Evolutionary conservation across 371 early-diverging fungal species (phyloP).

Genomic region (Mycotypha africana): DNA sequence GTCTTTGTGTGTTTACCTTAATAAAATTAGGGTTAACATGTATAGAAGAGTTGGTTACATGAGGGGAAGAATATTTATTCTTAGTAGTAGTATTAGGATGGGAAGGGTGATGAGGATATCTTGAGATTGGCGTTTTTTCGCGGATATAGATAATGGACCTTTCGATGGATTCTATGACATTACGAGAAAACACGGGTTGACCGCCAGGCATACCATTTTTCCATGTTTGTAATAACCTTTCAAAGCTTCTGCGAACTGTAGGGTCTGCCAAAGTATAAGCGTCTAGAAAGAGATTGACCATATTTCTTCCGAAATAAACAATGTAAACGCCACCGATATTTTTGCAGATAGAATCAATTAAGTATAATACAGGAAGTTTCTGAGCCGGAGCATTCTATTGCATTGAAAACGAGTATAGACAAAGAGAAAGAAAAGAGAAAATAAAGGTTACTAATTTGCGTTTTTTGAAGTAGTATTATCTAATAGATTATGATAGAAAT

Average conservation of each 20-base stretch:
- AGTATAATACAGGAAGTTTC: constrained; percentile 85
- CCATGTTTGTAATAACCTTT: constrained; percentile 79
- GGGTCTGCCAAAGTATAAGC: constrained; percentile 68
- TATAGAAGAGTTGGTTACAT: constrained; percentile 24
- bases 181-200: constrained; percentile 55
- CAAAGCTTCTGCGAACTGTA: constrained; percentile 59
- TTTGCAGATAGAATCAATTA: constrained; percentile 92
- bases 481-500: too few relatives aligned
- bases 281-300: constrained; percentile 64
- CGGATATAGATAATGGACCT: constrained; percentile 40
- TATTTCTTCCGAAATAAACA: constrained; percentile 61
- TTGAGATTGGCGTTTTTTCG: constrained; percentile 15
- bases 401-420: background rate
- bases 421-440: background rate
- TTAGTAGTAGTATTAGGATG: constrained; percentile 8
- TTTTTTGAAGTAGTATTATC: too few relatives aligned
- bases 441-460: too few relatives aligned
- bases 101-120: constrained; percentile 17
- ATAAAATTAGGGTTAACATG: constrained; percentile 62
- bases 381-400: constrained; percentile 64
- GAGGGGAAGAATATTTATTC: constrained; percentile 1
- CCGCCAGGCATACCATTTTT: constrained; percentile 62
- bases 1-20: too few relatives aligned
- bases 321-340: constrained; percentile 81
- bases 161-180: constrained; percentile 53